phyloP scores from a whole-genome alignment of 2,329 filamentous ascomycete species.

The Epichloe sibirici region DNA sequence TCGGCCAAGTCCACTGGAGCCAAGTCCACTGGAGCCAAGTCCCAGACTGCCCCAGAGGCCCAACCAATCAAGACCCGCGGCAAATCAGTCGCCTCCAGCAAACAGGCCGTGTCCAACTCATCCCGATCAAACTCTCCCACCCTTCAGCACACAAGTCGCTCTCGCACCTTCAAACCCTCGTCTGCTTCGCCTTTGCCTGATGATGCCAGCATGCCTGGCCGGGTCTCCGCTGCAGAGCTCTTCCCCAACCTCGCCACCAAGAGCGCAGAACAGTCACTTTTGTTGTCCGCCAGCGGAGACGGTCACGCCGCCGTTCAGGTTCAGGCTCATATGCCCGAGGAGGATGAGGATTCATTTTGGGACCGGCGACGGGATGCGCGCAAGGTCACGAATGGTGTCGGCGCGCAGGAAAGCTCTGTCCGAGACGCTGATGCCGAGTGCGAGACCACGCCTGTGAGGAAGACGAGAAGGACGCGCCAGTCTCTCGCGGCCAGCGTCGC shows the following conservation, averaged over 20 bases:
- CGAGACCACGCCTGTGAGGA: conserved; percentile 19
- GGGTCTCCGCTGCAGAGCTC: conserved; percentile 21
- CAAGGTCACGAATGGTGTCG: conserved; percentile 25
- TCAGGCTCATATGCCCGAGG: conserved; percentile 17
- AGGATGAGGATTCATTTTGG: conserved; percentile 21
- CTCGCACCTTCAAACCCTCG: conserved; percentile 13
- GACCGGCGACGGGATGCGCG: conserved; percentile 25
- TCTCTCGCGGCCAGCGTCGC: conserved; percentile 22
- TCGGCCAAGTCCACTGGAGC: too few species aligned
- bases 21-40: conserved; percentile 12
- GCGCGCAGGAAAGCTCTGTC: conserved; percentile 26
- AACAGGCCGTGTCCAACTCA: conserved; percentile 23
- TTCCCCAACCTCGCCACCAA: conserved; percentile 21
- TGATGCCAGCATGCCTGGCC: conserved; percentile 29
- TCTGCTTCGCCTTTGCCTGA: conserved; percentile 10
- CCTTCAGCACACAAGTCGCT: conserved; percentile 10
- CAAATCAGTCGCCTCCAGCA: conserved; percentile 27
- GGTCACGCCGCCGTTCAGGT: conserved; percentile 12
- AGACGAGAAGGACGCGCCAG: conserved; percentile 24
- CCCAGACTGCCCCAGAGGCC: conserved; percentile 25
- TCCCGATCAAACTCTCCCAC: conserved; percentile 25
- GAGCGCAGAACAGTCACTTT: conserved; percentile 4
- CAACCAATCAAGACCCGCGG: conserved; percentile 20
- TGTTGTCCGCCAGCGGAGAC: conserved; percentile 4
- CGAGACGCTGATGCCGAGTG: conserved; percentile 18